A percentile compares a stretch with the other conserved stretches of the same genome.
phyloP scores from a whole-genome alignment of 257 asterid species.

The Paulownia fortunei region DNA sequence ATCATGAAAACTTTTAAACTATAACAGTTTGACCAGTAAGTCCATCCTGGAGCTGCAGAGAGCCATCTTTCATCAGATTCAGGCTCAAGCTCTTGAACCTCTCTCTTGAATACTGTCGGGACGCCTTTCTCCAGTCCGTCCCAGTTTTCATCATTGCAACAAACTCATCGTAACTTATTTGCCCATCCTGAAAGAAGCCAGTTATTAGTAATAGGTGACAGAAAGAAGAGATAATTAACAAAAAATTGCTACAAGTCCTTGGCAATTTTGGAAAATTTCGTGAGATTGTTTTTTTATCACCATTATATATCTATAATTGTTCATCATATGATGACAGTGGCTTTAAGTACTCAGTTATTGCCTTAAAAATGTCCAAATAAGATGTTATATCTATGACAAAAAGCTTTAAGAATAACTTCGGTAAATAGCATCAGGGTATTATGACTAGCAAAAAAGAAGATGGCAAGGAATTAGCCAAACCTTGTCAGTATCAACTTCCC shows the following conservation, averaged over 20 bases:
- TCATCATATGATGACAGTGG: no score
- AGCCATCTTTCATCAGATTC: slow-evolving; percentile 88
- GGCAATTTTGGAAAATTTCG: no score
- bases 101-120: slow-evolving; percentile 90
- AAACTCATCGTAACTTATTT: slow-evolving; percentile 79
- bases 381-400: not conserved
- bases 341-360: not conserved
- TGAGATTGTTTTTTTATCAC: no score
- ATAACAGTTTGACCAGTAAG: slow-evolving; percentile 69
- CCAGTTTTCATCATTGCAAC: slow-evolving; percentile 95
- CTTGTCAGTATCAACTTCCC: slow-evolving; percentile 91
- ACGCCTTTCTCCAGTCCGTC: slow-evolving; percentile 95
- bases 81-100: slow-evolving; percentile 89
- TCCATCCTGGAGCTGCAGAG: slow-evolving; percentile 84
- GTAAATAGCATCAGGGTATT: not conserved
- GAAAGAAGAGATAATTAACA: not conserved
- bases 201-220: not conserved
- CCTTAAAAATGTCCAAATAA: not conserved
- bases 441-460: not conserved
- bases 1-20: slow-evolving; percentile 57
- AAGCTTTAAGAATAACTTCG: not conserved
- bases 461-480: slow-evolving; percentile 40
- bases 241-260: not conserved
- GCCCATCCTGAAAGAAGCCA: slow-evolving; percentile 66
- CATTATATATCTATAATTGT: no score